These are phyloP conservation scores for Diddensiella transvaalensis DNA, from an alignment of 805 yeast genomes.

Conservation along the genomic window DNA sequence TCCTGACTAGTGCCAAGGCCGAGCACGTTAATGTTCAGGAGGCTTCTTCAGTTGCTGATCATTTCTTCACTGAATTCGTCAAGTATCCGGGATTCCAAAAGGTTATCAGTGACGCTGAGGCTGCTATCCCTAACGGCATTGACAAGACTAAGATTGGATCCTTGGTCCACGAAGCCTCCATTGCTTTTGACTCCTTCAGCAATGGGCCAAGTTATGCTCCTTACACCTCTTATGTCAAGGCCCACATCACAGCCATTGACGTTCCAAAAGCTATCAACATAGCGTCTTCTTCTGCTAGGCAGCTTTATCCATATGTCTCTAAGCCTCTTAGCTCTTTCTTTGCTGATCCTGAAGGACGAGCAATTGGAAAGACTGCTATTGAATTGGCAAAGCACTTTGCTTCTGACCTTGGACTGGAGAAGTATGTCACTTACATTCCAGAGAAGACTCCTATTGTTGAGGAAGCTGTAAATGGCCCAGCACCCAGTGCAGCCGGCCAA, in stretches of 20 bases:
- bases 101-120: slow-evolving; percentile 14
- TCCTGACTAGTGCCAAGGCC: slow-evolving; percentile 9
- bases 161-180: slow-evolving; percentile 17
- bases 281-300: slow-evolving; percentile 12
- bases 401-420: slow-evolving; percentile 18
- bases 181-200: slow-evolving; percentile 18
- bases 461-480: no score
- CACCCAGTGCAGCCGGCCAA: no score
- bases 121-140: slow-evolving; percentile 3
- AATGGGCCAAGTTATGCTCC: slow-evolving; percentile 22
- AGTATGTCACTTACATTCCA: slow-evolving; percentile 11
- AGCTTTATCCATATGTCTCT: slow-evolving; percentile 11
- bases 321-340: slow-evolving; percentile 13
- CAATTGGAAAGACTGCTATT: slow-evolving; percentile 15
- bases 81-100: slow-evolving; percentile 19
- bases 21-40: slow-evolving; percentile 14
- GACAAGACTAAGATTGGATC: slow-evolving; percentile 10
- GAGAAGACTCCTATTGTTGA: background rate
- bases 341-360: slow-evolving; percentile 15
- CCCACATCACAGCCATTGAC: slow-evolving; percentile 22
- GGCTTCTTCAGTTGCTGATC: slow-evolving; percentile 24
- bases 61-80: slow-evolving; percentile 17
- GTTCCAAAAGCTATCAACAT: slow-evolving; percentile 25
- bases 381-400: slow-evolving; percentile 19
- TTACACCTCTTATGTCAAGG: slow-evolving; percentile 22